A percentile compares a stretch with the other conserved stretches of the same genome.
These are phyloP conservation scores for Cyberlindnera xylosilytica DNA, from an alignment of 805 yeast genomes.

Conservation along the genomic window DNA sequence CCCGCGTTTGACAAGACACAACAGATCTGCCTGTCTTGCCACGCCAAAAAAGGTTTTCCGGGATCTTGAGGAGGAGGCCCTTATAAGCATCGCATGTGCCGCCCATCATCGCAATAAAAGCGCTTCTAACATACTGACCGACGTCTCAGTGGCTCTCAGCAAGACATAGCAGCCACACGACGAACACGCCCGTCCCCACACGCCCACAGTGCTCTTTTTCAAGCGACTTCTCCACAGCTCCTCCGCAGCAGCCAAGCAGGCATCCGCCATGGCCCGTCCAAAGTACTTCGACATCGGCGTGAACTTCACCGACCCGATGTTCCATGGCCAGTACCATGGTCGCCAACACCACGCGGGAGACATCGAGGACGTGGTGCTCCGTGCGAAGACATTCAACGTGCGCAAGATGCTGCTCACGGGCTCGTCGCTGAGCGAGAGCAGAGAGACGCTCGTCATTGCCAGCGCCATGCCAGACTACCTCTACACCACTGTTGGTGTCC, in stretches of 20 bases:
- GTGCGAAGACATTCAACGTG: slow-evolving; percentile 69
- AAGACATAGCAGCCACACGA: neutral
- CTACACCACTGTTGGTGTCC: slow-evolving; percentile 86
- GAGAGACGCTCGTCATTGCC: slow-evolving; percentile 57
- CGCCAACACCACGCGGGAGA: slow-evolving; percentile 67
- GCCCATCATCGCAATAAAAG: no score
- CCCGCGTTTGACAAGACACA: slow-evolving; percentile 9
- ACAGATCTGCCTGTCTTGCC: neutral
- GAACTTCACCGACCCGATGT: slow-evolving; percentile 88
- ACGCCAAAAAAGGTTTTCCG: neutral
- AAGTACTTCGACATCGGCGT: slow-evolving; percentile 50
- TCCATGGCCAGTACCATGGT: slow-evolving; percentile 74
- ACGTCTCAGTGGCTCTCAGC: no score
- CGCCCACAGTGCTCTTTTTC: slow-evolving; percentile 3
- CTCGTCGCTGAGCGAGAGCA: slow-evolving; percentile 66
- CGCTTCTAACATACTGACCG: no score
- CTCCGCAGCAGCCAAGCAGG: neutral
- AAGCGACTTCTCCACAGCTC: slow-evolving; percentile 4
- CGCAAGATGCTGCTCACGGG: slow-evolving; percentile 78
- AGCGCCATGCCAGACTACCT: slow-evolving; percentile 30
- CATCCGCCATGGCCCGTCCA: slow-evolving; percentile 10
- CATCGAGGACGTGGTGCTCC: slow-evolving; percentile 53
- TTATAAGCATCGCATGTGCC: neutral
- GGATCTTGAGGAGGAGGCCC: neutral
- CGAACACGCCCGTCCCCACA: neutral